Evolutionary conservation across 176 grass and related monocot species (phyloP).

Genomic region (Otatea glauca): DNA sequence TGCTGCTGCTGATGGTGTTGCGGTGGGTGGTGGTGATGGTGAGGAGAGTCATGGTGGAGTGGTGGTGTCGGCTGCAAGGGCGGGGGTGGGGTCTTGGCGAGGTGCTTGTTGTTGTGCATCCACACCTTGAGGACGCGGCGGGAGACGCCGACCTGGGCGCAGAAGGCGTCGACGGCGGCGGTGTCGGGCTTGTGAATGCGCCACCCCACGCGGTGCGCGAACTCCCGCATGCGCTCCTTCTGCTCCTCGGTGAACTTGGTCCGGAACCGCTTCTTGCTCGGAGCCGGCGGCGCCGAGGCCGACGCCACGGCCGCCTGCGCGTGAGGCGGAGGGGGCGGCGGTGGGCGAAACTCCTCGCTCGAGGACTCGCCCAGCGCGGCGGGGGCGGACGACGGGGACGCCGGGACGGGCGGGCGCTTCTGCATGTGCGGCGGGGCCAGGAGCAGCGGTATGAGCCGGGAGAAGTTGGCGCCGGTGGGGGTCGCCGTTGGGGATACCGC

Average conservation of each 20-base stretch:
- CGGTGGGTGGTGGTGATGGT: constrained; percentile 17
- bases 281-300: constrained; percentile 48
- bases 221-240: constrained; percentile 79
- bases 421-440: constrained; percentile 58
- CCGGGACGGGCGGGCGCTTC: constrained; percentile 28
- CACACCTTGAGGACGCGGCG: constrained; percentile 98
- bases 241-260: constrained; percentile 94
- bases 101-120: constrained; percentile 99
- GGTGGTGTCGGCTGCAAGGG: neutral
- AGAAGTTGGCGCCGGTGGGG: constrained; percentile 26
- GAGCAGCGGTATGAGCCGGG: constrained; percentile 50
- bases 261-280: constrained; percentile 73
- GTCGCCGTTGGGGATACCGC: constrained; percentile 25
- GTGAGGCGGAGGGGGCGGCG: neutral
- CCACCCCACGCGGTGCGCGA: constrained; percentile 85
- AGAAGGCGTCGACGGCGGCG: constrained; percentile 67
- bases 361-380: constrained; percentile 50
- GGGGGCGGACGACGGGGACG: constrained; percentile 50
- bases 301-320: constrained; percentile 37
- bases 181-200: constrained; percentile 80
- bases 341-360: constrained; percentile 58
- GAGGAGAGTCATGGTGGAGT: neutral
- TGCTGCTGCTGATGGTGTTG: constrained; percentile 11
- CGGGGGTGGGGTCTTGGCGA: constrained; percentile 44
- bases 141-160: constrained; percentile 64